Base-by-base conservation (phyloP, 345 rosid species). In the Rhodomyrtus tomentosa region DNA sequence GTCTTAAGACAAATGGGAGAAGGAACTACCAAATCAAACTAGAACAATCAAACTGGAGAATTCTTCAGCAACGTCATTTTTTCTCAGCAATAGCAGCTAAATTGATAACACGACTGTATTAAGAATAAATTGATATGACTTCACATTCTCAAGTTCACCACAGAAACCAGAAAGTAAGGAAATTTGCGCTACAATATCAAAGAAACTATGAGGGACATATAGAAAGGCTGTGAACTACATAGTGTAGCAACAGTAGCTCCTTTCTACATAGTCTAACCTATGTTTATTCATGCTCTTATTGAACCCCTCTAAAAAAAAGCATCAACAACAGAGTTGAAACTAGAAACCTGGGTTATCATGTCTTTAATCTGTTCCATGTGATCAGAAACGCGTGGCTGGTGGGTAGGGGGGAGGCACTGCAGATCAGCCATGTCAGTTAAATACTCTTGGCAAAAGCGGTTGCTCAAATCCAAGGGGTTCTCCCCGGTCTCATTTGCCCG, bases 381-480 rank as follows among this genome's bases (percentile, higher is more conserved):
- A 9, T 88, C 88, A 55, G 98, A 92, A 18, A 97, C 98, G 20
- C 93, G 89, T 12, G 98, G 98, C 91, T 95, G 92, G 82, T 90
- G 91, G 18, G 96, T 95, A 22, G 99, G 99, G 83, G 55, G 84
- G 6, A 95, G 96, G 91, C 98, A 97, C 91, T 92, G 98, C 73
- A 97, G 91, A 82, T 88, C 88, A 80, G 55, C 84, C 98, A 97
- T 92, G 87, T 97, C 99, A 29, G 84, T 88, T 45, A 92, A 83
- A 89, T 97, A 97, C 83, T 95, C 99, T 72, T 93, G 90, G 53
- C 99, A 95, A 87, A 89, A 95, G 7, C 89, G 87, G 40, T 88
- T 89, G 82, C 98, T 95, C 88, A 97, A 85, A 74, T 84, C 85
- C 82, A 93, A 81, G 2, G 98, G 95, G 79, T 93, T 87, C 85